A percentile compares a stretch with the other conserved stretches of the same genome.
These are phyloP conservation scores for barley (Hordeum vulgare) DNA, from an alignment of 176 grass and related monocot genomes.

Conservation along the genomic window DNA sequence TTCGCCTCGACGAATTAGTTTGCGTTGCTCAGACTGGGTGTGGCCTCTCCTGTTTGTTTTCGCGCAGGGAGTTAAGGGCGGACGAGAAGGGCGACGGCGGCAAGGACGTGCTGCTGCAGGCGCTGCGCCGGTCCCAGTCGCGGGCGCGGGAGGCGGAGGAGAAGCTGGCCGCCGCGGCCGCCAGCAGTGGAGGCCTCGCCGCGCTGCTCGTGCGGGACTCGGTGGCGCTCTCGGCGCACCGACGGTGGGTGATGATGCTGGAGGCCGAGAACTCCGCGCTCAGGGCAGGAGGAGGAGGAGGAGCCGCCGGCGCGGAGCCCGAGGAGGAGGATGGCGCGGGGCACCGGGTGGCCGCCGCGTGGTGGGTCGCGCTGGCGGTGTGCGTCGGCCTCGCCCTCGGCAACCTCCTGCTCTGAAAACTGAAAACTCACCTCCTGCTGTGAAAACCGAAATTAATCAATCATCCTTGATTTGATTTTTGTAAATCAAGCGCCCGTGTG, in stretches of 20 bases:
- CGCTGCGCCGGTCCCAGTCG: conserved; percentile 82
- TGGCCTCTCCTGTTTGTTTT: no score
- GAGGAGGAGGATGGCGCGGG: neutral
- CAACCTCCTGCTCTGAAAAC: conserved; percentile 48
- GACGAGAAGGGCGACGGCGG: neutral
- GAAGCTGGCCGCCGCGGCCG: conserved; percentile 32
- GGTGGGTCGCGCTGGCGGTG: conserved; percentile 71
- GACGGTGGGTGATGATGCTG: conserved; percentile 75
- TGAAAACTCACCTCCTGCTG: conserved; percentile 34
- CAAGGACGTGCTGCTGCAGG: conserved; percentile 43
- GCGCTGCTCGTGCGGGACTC: conserved; percentile 64
- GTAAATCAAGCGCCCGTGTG: neutral
- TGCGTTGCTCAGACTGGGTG: neutral
- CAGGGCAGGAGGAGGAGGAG: neutral
- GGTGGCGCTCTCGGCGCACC: conserved; percentile 67
- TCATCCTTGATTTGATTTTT: neutral
- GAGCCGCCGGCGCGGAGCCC: neutral
- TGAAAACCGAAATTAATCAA: conserved; percentile 18
- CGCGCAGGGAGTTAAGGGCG: no score
- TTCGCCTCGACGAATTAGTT: neutral
- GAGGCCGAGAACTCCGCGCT: conserved; percentile 73
- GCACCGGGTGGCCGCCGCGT: conserved; percentile 19
- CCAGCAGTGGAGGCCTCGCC: conserved; percentile 38
- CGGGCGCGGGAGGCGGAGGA: conserved; percentile 87
- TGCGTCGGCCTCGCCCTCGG: conserved; percentile 75